Conservation (phyloP, 345 rosid genomes). For the Aethionema arabicum region DNA sequence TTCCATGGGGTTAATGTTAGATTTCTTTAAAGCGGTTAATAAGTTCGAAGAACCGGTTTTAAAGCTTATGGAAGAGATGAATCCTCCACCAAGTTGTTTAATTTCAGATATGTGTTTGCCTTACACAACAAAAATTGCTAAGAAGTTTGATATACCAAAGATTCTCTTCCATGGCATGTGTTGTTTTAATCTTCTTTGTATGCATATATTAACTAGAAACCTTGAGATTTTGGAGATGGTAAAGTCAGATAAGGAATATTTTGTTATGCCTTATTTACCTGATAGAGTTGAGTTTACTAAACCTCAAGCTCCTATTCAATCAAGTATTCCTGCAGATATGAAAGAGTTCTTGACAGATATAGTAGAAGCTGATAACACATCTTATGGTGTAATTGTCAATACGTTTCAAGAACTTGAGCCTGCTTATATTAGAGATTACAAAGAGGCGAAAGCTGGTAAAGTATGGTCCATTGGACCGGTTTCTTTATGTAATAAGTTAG, state of each 20-base stretch:
- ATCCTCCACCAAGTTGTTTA: conserved; percentile 44
- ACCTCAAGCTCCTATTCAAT: conserved; percentile 1
- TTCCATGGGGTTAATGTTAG: background rate
- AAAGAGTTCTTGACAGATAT: background rate
- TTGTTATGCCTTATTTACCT: conserved; percentile 43
- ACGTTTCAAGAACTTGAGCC: conserved; percentile 46
- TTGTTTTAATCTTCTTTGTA: conserved; percentile 41
- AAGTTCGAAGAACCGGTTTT: conserved; percentile 33
- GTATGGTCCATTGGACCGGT: conserved; percentile 55
- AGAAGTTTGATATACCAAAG: conserved; percentile 46
- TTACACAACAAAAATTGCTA: conserved; percentile 34
- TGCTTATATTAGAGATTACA: conserved; percentile 28
- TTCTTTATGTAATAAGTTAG: conserved; percentile 36
- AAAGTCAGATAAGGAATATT: conserved; percentile 26
- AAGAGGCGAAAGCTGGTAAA: conserved; percentile 27
- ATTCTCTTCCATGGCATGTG: conserved; percentile 40
- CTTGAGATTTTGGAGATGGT: conserved; percentile 9
- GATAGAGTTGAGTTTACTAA: conserved; percentile 45
- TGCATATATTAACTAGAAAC: conserved; percentile 22
- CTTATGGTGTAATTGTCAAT: conserved; percentile 43
- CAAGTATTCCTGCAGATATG: background rate
- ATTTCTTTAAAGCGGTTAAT: conserved; percentile 31
- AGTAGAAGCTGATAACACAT: conserved; percentile 30
- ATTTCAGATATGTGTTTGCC: conserved; percentile 41
- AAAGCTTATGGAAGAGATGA: conserved; percentile 37